A percentile compares a stretch with the other conserved stretches of the same genome.
These are phyloP conservation scores for Podospora pseudocomata DNA, from an alignment of 495 filamentous ascomycete genomes.

Conservation along the genomic window DNA sequence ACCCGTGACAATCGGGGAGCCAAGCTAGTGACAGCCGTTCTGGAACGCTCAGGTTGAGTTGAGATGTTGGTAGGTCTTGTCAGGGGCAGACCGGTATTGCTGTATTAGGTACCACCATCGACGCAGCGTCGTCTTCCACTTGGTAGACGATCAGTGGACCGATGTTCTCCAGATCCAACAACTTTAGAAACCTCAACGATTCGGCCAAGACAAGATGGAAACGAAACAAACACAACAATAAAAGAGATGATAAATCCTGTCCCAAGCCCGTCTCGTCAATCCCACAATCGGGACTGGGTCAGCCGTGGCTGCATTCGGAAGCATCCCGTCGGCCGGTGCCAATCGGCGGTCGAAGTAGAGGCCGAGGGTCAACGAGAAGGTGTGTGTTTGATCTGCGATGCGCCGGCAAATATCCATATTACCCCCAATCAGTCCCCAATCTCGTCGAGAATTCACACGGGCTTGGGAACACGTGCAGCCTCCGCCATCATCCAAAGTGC, in stretches of 20 bases:
- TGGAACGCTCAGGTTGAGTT: background rate
- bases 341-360: conserved; percentile 24
- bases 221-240: conserved; percentile 1
- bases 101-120: background rate
- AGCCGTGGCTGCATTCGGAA: conserved; percentile 31
- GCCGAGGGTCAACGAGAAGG: conserved; percentile 6
- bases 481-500: conserved; percentile 31
- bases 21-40: background rate
- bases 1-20: background rate
- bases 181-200: background rate
- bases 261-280: conserved; percentile 9
- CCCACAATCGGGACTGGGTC: conserved; percentile 11
- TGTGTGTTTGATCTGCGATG: conserved; percentile 24
- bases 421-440: conserved; percentile 25
- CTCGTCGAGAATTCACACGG: conserved; percentile 16
- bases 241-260: conserved; percentile 2
- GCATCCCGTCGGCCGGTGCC: conserved; percentile 16
- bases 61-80: background rate
- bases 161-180: too few relatives aligned
- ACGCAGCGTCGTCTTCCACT: background rate
- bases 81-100: background rate
- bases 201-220: background rate
- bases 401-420: conserved; percentile 36
- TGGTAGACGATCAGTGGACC: background rate
- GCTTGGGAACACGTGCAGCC: conserved; percentile 5